Evolutionary conservation across 441 rosid species (phyloP).

Genomic region (Flueggea neowawraea): DNA sequence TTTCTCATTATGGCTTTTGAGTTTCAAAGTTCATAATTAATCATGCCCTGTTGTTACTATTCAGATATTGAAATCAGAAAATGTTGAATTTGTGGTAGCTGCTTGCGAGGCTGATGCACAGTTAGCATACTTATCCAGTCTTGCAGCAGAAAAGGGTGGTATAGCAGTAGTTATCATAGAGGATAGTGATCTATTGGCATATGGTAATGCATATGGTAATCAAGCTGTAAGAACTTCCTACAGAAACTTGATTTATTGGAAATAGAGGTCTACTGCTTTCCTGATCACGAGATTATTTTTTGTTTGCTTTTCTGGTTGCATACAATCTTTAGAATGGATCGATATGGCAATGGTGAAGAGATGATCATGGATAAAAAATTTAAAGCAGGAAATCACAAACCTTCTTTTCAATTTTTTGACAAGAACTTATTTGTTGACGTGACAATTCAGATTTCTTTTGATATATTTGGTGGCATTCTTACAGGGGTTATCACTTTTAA

Average conservation of each 20-base stretch:
- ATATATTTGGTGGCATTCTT: no score
- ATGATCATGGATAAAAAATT: conserved; percentile 55
- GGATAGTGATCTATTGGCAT: conserved; percentile 86
- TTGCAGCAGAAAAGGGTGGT: conserved; percentile 64
- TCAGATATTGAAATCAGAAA: conserved; percentile 70
- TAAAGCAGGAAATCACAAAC: conserved; percentile 16
- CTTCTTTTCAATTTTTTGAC: no score
- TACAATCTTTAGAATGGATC: conserved; percentile 84
- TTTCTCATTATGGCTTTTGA: neutral
- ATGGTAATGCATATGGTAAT: no score
- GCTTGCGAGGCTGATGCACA: conserved; percentile 98
- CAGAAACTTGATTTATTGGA: conserved; percentile 25
- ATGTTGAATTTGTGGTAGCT: conserved; percentile 78
- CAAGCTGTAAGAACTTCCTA: conserved; percentile 73
- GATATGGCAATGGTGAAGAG: conserved; percentile 79
- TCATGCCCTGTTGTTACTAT: conserved; percentile 9
- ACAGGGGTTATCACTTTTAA: no score
- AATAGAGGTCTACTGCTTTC: conserved; percentile 29
- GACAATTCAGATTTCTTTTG: no score
- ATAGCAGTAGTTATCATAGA: conserved; percentile 80
- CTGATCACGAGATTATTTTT: neutral
- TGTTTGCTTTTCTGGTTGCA: conserved; percentile 17
- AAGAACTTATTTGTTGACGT: no score
- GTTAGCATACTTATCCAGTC: conserved; percentile 70
- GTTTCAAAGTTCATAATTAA: neutral